phyloP scores from a whole-genome alignment of 2,329 filamentous ascomycete species.

The Aspergillus pseudonomiae region DNA sequence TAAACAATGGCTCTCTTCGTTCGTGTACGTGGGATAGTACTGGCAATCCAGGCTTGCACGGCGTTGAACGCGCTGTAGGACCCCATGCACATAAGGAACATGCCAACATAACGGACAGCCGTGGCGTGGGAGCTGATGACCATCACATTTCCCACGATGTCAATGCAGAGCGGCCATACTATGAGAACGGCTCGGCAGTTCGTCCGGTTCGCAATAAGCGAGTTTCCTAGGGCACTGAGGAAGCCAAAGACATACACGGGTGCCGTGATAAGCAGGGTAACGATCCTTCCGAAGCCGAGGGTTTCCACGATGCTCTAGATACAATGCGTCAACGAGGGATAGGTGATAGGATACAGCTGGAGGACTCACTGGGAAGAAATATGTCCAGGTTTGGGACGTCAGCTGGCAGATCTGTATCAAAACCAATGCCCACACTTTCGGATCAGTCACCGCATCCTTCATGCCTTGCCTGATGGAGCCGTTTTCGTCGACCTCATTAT shows the following conservation, averaged over 20 bases:
- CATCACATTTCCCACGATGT: slow-evolving; percentile 24
- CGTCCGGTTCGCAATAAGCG: slow-evolving; percentile 25
- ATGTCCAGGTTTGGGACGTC: slow-evolving; percentile 20
- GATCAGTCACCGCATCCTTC: slow-evolving; percentile 20
- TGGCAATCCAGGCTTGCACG: slow-evolving; percentile 27
- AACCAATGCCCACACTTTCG: slow-evolving; percentile 22
- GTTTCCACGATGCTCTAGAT: slow-evolving; percentile 23
- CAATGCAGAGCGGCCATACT: slow-evolving; percentile 21
- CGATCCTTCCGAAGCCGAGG: slow-evolving; percentile 21
- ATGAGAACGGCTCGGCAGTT: slow-evolving; percentile 18
- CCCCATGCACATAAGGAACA: slow-evolving; percentile 26
- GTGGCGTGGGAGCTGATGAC: slow-evolving; percentile 19
- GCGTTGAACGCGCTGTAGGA: slow-evolving; percentile 26
- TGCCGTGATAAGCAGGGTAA: slow-evolving; percentile 23
- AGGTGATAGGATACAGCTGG: too few species aligned
- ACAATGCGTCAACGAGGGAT: background rate
- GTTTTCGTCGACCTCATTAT: slow-evolving; percentile 26
- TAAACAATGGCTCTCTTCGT: slow-evolving; percentile 26
- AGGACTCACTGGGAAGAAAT: slow-evolving; percentile 18
- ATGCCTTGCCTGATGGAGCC: slow-evolving; percentile 21
- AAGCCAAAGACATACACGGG: slow-evolving; percentile 30
- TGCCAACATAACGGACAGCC: slow-evolving; percentile 21
- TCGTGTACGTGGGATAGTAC: slow-evolving; percentile 24
- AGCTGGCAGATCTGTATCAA: slow-evolving; percentile 23
- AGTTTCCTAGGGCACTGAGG: slow-evolving; percentile 40